Percentiles rank a stretch among this genome's conserved stretches.
Evolutionary conservation across 73 alveolate genomes (phyloP).

Genomic region (Stentor roeselii): DNA sequence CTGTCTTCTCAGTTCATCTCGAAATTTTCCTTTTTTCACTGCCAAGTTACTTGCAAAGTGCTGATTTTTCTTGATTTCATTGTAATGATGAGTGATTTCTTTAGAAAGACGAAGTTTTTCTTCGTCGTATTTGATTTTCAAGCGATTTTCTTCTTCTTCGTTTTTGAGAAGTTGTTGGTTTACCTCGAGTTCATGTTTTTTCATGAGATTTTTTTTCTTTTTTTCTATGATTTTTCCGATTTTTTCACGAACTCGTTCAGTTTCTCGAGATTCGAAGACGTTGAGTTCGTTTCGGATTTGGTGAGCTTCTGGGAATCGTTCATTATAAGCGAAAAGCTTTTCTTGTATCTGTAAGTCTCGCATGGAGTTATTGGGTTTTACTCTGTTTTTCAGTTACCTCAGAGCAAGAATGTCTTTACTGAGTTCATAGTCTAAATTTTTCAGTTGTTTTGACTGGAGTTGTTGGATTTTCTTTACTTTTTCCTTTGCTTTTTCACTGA

Average conservation of each 20-base stretch:
- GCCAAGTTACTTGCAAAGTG: conserved; percentile 52
- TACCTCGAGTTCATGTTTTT: conserved; percentile 56
- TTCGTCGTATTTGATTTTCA: conserved; percentile 71
- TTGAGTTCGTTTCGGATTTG: conserved; percentile 80
- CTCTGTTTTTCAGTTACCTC: conserved; percentile 27
- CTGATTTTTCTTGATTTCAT: conserved; percentile 76
- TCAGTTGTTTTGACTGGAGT: conserved; percentile 67
- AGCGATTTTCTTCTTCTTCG: conserved; percentile 69
- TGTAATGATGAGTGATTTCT: conserved; percentile 78
- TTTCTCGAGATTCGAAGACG: conserved; percentile 66
- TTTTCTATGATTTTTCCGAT: conserved; percentile 66
- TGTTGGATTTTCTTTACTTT: conserved; percentile 66
- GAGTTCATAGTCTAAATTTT: conserved; percentile 60
- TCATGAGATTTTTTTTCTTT: conserved; percentile 59
- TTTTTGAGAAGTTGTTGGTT: conserved; percentile 61
- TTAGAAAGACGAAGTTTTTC: conserved; percentile 62
- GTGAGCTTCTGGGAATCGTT: conserved; percentile 89
- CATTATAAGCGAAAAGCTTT: conserved; percentile 83
- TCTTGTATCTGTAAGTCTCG: conserved; percentile 73
- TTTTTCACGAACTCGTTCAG: conserved; percentile 68
- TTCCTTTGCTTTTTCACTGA: conserved; percentile 54
- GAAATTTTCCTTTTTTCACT: conserved; percentile 35
- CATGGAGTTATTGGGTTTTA: conserved; percentile 71
- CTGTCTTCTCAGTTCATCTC: conserved; percentile 54
- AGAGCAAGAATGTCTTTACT: conserved; percentile 67